Base-by-base conservation (phyloP, 2,329 filamentous ascomycete genomes). In the Graphilbum fragrans region DNA sequence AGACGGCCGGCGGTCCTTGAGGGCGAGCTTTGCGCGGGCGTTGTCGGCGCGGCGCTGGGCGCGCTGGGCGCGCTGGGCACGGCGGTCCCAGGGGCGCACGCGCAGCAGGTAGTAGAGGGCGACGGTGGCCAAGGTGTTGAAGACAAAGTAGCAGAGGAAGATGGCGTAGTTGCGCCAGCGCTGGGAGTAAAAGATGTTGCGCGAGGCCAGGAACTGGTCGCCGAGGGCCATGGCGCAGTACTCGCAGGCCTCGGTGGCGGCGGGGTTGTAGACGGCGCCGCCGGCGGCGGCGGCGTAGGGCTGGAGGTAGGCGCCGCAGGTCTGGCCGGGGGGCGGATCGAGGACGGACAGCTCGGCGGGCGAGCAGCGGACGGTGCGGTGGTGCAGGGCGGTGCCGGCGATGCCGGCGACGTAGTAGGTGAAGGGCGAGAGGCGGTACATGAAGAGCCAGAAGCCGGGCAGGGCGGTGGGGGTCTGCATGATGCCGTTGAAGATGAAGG, bases 401-500 rank as follows among this genome's bases (percentile, higher is more conserved):
- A 86, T 80, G 16, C 78, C 80, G 2, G 69, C 66, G 43, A 86
- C 74, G 67, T 67, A 75, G 58, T 84, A 85, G 0, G 77, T 82
- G 45, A 83, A 78, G 0, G 78, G 79, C 0, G 70, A 76, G 12
- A 77, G 64, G 21, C 74, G 69, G 57, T 85, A 82, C 80, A 86
- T 77, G 41, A 83, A 85, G 54, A 86, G 88, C 65, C 90, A 90
- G 35, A 88, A 80, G 2, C 82, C 86, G 54, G 68, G 73, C 41
- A 84, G 85, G 43, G 83, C 83, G 54, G 74, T 79, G 23, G 80
- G 77, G 16, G 90, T 65, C 64, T 90, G 85, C 22, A 90, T 68
- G 8, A 90, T 72, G 44, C 82, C 74, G 53, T 90, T 84, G 56
- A 92, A 95, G 43, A 85, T 82, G 58, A 94, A 85, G 67, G 95